phyloP scores from a whole-genome alignment of 78 protist species.

The Dictyostelium citrinum region DNA sequence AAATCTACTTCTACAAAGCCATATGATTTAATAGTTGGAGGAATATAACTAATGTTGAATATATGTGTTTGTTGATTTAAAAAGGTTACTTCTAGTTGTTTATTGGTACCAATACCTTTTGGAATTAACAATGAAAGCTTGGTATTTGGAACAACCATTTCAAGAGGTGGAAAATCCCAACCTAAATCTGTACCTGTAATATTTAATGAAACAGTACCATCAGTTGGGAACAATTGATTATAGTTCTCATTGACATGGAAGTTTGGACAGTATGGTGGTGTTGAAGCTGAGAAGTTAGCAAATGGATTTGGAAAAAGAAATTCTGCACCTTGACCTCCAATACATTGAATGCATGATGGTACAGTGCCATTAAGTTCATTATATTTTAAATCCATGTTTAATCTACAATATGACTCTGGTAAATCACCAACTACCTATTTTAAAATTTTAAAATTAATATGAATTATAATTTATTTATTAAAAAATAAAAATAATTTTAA shows the following conservation, averaged over 20 bases:
- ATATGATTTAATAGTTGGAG: not conserved
- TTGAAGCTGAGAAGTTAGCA: not conserved
- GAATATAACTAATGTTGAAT: not conserved
- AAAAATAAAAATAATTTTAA: no score
- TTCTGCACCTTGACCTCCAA: not conserved
- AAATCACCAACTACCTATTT: not conserved
- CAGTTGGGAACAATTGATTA: not conserved
- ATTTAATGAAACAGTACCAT: not conserved
- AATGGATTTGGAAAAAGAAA: not conserved
- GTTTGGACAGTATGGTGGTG: not conserved
- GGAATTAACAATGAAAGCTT: not conserved
- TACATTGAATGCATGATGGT: not conserved
- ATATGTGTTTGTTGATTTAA: not conserved
- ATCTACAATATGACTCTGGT: not conserved
- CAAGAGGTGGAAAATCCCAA: not conserved
- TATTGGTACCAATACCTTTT: not conserved
- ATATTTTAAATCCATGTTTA: not conserved
- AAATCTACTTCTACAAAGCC: no score
- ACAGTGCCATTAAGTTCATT: not conserved
- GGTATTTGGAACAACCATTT: not conserved
- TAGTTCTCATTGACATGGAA: not conserved
- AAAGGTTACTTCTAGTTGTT: not conserved
- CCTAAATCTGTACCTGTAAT: not conserved
- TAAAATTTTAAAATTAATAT: no score
- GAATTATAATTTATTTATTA: no score